phyloP scores from a whole-genome alignment of 2,329 filamentous ascomycete genomes.

The Chrysoporthe austroafricana region DNA sequence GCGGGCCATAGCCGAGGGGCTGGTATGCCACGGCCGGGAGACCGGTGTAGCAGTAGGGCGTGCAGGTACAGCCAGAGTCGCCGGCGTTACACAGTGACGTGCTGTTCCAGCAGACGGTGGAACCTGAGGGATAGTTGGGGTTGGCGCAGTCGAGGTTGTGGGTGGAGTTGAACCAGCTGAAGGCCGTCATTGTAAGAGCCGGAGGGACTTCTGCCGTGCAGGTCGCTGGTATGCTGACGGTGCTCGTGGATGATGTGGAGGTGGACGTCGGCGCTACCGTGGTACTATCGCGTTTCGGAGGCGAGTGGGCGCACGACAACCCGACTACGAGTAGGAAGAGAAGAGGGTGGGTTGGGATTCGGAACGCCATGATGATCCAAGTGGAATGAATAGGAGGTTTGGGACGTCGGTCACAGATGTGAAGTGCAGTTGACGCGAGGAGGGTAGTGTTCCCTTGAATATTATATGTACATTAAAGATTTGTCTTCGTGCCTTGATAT shows the following conservation, averaged over 20 bases:
- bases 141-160: constrained; percentile 24
- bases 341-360: not conserved
- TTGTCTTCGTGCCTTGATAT: not conserved
- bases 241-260: constrained; percentile 4
- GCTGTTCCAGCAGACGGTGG: constrained; percentile 20
- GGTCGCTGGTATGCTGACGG: constrained; percentile 8
- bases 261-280: not conserved
- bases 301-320: not conserved
- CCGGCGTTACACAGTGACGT: constrained; percentile 6
- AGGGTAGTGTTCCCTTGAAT: not conserved
- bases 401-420: not conserved
- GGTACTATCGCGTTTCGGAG: not conserved
- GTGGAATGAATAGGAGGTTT: not conserved
- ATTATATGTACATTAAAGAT: not conserved
- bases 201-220: constrained; percentile 3
- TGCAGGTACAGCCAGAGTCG: constrained; percentile 7
- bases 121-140: constrained; percentile 15
- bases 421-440: not conserved
- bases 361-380: not conserved
- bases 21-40: constrained; percentile 12
- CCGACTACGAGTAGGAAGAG: not conserved
- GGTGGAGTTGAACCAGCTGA: constrained; percentile 24
- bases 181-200: constrained; percentile 14
- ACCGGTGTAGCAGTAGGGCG: constrained; percentile 21
- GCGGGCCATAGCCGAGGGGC: constrained; percentile 21